phyloP scores from a whole-genome alignment of 306 rosid genomes.

The Rubus idaeus region DNA sequence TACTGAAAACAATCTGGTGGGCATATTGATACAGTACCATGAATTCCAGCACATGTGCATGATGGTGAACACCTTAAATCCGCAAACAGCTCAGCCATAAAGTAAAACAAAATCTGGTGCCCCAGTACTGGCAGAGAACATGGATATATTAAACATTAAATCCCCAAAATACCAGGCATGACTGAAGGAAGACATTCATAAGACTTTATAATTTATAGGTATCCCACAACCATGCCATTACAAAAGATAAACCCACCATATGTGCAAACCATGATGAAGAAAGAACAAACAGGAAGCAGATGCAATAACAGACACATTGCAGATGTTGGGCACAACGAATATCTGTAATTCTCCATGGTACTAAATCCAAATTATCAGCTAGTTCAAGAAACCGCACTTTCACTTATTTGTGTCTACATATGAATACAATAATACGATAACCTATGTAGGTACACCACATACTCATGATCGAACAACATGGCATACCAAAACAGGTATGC shows the following conservation, averaged over 20 bases:
- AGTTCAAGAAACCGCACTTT: background rate
- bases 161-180: background rate
- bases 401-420: background rate
- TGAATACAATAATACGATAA: background rate
- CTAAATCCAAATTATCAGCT: background rate
- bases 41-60: conserved; percentile 84
- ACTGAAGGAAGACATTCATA: background rate
- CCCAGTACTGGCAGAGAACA: background rate
- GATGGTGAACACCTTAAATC: conserved; percentile 97
- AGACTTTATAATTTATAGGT: too few relatives aligned
- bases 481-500: background rate
- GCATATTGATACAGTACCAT: conserved; percentile 88
- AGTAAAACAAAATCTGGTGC: conserved; percentile 24
- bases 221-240: background rate
- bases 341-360: background rate
- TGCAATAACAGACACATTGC: background rate
- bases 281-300: background rate
- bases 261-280: background rate
- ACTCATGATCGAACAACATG: background rate
- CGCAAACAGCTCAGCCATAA: conserved; percentile 68
- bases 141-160: background rate
- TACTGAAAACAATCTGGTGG: conserved; percentile 95
- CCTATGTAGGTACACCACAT: background rate
- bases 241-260: too few relatives aligned
- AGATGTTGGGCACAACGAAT: background rate